Base-by-base conservation (phyloP, 1,284 basidiomycete species). In the Prillingera fragicola region DNA sequence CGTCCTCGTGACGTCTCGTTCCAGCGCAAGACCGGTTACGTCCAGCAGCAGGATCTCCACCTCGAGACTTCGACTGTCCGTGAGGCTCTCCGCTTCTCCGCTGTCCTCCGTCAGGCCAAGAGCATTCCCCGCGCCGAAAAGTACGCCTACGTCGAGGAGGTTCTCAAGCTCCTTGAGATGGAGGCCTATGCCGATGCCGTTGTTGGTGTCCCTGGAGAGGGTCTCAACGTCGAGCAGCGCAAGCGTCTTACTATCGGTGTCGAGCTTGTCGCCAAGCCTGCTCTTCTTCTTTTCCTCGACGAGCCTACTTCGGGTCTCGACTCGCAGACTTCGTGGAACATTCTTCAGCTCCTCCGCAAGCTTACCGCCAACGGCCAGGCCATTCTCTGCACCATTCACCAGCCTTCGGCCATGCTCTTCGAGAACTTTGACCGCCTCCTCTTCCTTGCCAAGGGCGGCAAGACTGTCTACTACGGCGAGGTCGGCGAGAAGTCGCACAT, bases 51-150 rank as follows among this genome's bases (percentile, higher is more conserved):
- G 72, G 87, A 89, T 69, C 81, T 82, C 0, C 85, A 87, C 61
- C 69, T 83, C n/a, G 72, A 78, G 1, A 80, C 78, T 12, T 74
- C 76, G n/a, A 85, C 69, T 23, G 88, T 94, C 7, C 78, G 87
- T 22, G 89, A 95, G 61, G 85, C 89, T 0, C 72, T 95, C 0
- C 71, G 79, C 18, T 90, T 92, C 73, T 86, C 84, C 8, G 89
- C 89, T 0, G 75, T 81, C 51, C 73, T 94, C 6, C 81, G 89
- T 21, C 89, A 92, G 60, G 84, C 86, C 3, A 70, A 75, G 7
- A 73, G 75, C 8, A 79, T 88, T 4, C 73, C 85, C 0, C 46
- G 46, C 17, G 27, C 17, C 12, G 41, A 45, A 21, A 46, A 46
- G 53, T 38, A 48, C 41, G 43, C 80, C 81, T 1, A 88, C 84